Percentiles rank a stretch among this genome's conserved stretches.
phyloP scores from a whole-genome alignment of 495 filamentous ascomycete species.

The Tricharina praecox region DNA sequence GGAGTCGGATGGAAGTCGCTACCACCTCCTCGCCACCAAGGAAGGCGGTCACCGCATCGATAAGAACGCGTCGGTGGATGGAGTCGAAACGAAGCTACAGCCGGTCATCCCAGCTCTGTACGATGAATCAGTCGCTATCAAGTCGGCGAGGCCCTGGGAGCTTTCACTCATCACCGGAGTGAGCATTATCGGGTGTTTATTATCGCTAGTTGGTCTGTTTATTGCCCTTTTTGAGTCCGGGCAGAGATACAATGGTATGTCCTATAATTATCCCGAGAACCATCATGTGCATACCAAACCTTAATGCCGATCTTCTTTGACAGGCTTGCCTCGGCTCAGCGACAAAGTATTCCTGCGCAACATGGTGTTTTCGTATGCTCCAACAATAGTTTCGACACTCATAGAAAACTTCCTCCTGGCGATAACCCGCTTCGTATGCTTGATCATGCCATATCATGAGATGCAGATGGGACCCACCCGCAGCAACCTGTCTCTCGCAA shows the following conservation, averaged over 20 bases:
- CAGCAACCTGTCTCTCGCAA: background rate
- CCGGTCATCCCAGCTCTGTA: background rate
- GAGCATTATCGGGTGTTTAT: background rate
- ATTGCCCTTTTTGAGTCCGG: background rate
- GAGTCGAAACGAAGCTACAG: background rate
- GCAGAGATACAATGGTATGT: background rate
- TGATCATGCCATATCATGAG: background rate
- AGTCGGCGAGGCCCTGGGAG: background rate
- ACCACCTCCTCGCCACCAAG: background rate
- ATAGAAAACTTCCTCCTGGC: background rate
- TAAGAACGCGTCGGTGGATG: background rate
- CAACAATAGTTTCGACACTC: background rate
- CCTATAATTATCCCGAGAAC: no score
- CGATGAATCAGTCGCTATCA: no score
- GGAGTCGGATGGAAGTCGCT: background rate
- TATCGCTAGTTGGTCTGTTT: background rate
- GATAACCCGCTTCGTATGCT: background rate
- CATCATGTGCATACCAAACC: no score
- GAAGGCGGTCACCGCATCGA: background rate
- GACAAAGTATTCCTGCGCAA: constrained; percentile 2
- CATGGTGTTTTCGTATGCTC: constrained; percentile 5
- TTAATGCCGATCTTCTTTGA: no score
- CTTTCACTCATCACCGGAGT: background rate
- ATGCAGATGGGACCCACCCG: background rate
- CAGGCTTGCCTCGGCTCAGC: no score